These are phyloP conservation scores for Aspergillus awamori DNA, from an alignment of 2,329 filamentous ascomycete genomes.

Conservation along the genomic window DNA sequence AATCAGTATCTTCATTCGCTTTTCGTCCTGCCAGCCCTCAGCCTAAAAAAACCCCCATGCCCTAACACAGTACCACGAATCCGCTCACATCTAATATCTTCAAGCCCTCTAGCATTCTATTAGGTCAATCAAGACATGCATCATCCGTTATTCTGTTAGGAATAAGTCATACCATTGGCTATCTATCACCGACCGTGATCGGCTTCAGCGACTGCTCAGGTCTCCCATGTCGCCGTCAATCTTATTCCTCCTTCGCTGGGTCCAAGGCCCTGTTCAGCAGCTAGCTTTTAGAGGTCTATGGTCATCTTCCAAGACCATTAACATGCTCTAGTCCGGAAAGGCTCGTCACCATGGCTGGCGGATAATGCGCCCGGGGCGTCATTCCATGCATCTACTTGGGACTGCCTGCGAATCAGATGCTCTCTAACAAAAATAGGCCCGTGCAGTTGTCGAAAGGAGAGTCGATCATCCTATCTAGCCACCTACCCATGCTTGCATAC, in stretches of 20 bases:
- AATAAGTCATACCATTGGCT: background rate
- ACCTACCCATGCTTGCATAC: background rate
- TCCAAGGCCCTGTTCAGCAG: too few relatives aligned
- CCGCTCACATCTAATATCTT: slow-evolving; percentile 3
- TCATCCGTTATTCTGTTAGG: background rate
- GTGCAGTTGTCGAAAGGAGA: background rate
- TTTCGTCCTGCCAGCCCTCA: background rate
- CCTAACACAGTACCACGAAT: background rate
- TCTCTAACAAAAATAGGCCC: slow-evolving; percentile 1
- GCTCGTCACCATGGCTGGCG: slow-evolving; percentile 3
- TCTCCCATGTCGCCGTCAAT: too few relatives aligned
- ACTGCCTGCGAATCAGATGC: slow-evolving; percentile 4
- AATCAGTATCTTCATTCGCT: background rate
- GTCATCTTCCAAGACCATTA: slow-evolving; percentile 12
- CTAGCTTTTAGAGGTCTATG: background rate
- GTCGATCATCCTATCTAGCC: background rate
- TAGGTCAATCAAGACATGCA: background rate
- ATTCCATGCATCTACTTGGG: background rate
- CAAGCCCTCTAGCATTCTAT: background rate
- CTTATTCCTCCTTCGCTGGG: background rate
- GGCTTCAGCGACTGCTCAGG: background rate
- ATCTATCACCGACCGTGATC: background rate
- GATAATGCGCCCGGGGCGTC: slow-evolving; percentile 15
- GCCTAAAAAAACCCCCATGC: slow-evolving; percentile 8
- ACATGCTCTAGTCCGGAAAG: slow-evolving; percentile 9